Percentiles rank a stretch among this genome's conserved stretches.
These are phyloP conservation scores for Wallacemonas sp. DNA, from an alignment of 208 protist genomes.

Conservation along the genomic window DNA sequence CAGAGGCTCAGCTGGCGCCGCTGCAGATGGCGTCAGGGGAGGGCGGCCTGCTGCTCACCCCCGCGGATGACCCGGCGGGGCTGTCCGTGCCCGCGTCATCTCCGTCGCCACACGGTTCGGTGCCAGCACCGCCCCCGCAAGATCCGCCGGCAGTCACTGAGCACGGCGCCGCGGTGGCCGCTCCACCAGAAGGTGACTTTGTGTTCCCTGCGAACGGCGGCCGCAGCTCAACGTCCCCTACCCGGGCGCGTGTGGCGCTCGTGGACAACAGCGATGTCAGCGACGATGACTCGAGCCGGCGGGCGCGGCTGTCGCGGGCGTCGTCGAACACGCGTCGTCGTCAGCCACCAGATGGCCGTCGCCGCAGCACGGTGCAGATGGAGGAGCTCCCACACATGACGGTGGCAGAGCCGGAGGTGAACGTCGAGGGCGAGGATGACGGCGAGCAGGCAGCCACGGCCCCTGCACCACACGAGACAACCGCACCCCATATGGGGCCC, in stretches of 20 bases:
- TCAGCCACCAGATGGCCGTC: constrained; percentile 24
- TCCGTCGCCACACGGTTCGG: not conserved
- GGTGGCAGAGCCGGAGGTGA: not conserved
- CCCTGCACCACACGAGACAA: not conserved
- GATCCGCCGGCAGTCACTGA: too few relatives aligned
- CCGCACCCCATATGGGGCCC: not conserved
- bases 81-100: not conserved
- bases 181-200: too few relatives aligned
- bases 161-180: too few relatives aligned
- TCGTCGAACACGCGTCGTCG: constrained; percentile 33
- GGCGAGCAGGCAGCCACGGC: not conserved
- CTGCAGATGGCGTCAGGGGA: not conserved
- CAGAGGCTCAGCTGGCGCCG: not conserved
- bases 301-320: constrained; percentile 14
- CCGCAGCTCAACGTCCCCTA: constrained; percentile 1
- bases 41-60: not conserved
- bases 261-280: not conserved
- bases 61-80: not conserved
- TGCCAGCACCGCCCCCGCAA: not conserved
- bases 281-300: constrained; percentile 1
- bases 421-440: not conserved
- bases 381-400: constrained; percentile 14
- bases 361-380: constrained; percentile 42
- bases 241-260: not conserved
- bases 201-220: not conserved